Base-by-base conservation (phyloP, 371 early-diverging fungal species). In the Nematocida sp. region DNA sequence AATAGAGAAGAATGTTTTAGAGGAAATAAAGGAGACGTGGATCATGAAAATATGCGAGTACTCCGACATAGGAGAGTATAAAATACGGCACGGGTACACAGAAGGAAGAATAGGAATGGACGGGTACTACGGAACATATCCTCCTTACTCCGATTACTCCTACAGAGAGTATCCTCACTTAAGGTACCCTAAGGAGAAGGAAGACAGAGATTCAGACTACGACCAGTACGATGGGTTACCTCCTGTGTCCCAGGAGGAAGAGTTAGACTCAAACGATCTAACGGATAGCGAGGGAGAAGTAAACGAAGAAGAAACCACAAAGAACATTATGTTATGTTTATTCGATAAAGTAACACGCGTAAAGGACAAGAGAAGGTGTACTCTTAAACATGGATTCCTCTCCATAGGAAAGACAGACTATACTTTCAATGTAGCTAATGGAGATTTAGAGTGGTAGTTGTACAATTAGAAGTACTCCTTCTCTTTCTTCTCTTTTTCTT, bases 401-500 rank as follows among this genome's bases (percentile, higher is more conserved):
- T 82, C 81, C 61, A 77, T 83, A 38, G 81, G 81, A 13, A 75
- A 78, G 33, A 65, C 71, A 35, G 85, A 85, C 42, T 79, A 78
- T 78, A 82, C 80, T 18, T 85, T 83, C 59, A 75, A 64, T 63
- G 69, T 64, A 23, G 85, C 83, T 16, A 75, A 75, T 20, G 85
- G 85, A 1, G 85, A 85, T 45, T 60, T 85, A n/a, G 80, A 80
- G 54, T 84, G 85, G 85, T 84, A 79, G 65, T n/a, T 42, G 4
- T 45, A 45, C 9, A 39, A 63, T 13, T 53, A 53, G n/a, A 53
- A 28, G 45, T 49, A 48, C 25, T 35, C 11, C 28, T 30, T 49
- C 25, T 63, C 25, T 18, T 63, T 20, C 30, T 69, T 61, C 28
- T 60, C 50, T 35, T n/a, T 35, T 11, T 75, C 45, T 35, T 50